Evolutionary conservation across 805 yeast genomes (phyloP), one percentile per base, ranked within the genome.

Genomic region (Phaffomyces opuntiae): DNA sequence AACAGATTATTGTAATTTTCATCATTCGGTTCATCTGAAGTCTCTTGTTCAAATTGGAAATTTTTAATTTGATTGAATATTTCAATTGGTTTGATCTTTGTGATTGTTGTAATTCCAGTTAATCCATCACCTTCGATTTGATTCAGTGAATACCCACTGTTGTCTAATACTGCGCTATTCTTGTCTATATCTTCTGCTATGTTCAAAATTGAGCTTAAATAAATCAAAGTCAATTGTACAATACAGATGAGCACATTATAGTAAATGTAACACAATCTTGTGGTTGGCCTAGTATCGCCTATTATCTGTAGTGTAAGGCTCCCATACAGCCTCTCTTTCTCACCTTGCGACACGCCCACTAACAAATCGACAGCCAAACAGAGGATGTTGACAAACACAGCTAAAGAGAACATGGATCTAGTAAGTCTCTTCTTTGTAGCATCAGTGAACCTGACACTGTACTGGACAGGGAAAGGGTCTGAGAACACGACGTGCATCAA

Each of bases 261-360:
- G 16, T 56, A 39, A 8, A 70, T 7, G 33, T 46, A 66, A 24
- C 43, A 48, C 52, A 27, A 42, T 34, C 48, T 57, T 43, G 57
- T 58, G 47, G 24, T 33, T 9, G 65, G 72, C 32, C 60, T 55
- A 29, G 51, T 50, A 46, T 77, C 81, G 0, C 83, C 83, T 21
- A 76, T 69, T 17, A 75, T 51, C 49, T 73, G 75, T 25, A 75
- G 42, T 4, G 68, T 53, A 17, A 69, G 47, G n/a, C 65, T 54
- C 1, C 78, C 77, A 50, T 67, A 60, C 2, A 59, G 57, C 34
- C 41, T 48, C 1, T 60, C 59, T 5, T 52, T 55, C 29, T 39
- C 27, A 11, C 17, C 14, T 11, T 46, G 41, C 1, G 57, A 56
- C 21, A 65, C 53, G 8, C 68, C 64, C 11, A 63, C 61, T 2